Conservation (phyloP, 2,329 filamentous ascomycete species). For the Chaetomiaceae sp. region DNA sequence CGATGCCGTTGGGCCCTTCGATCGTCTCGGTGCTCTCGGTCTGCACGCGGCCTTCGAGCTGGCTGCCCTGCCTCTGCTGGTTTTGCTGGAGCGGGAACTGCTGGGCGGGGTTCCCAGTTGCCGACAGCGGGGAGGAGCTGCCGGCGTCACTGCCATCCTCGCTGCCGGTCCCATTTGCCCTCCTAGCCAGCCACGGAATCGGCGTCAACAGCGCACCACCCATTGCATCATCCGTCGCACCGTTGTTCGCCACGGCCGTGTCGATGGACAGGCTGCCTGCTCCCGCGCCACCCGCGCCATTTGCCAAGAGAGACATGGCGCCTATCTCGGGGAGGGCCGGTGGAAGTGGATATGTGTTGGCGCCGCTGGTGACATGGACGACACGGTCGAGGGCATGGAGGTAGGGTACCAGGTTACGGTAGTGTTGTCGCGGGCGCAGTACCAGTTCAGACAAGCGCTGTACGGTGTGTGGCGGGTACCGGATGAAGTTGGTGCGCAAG, state of each 20-base stretch:
- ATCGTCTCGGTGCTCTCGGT: constrained; percentile 77
- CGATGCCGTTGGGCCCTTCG: constrained; percentile 73
- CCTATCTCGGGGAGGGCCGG: constrained; percentile 57
- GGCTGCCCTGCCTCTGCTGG: constrained; percentile 31
- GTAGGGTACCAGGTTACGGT: constrained; percentile 76
- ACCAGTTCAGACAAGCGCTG: constrained; percentile 88
- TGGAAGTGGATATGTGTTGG: constrained; percentile 77
- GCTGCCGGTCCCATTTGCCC: constrained; percentile 29
- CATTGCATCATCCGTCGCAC: constrained; percentile 82
- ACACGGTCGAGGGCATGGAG: constrained; percentile 88
- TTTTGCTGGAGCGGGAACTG: constrained; percentile 15
- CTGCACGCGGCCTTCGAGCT: constrained; percentile 56
- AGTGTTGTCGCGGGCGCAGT: constrained; percentile 69
- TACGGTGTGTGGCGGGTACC: constrained; percentile 82
- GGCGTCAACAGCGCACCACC: constrained; percentile 89
- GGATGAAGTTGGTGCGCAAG: constrained; percentile 61
- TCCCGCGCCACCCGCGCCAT: constrained; percentile 53
- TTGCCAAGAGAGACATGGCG: constrained; percentile 49
- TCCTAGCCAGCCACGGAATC: constrained; percentile 74
- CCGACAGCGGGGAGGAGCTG: constrained; percentile 22
- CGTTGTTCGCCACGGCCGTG: constrained; percentile 35
- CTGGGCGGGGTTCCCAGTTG: constrained; percentile 2
- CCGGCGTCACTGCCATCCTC: constrained; percentile 21
- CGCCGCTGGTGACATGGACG: constrained; percentile 79
- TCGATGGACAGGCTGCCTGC: constrained; percentile 28